Evolutionary conservation across 2,329 filamentous ascomycete species (phyloP).

Genomic region (Xylariaceae sp.): DNA sequence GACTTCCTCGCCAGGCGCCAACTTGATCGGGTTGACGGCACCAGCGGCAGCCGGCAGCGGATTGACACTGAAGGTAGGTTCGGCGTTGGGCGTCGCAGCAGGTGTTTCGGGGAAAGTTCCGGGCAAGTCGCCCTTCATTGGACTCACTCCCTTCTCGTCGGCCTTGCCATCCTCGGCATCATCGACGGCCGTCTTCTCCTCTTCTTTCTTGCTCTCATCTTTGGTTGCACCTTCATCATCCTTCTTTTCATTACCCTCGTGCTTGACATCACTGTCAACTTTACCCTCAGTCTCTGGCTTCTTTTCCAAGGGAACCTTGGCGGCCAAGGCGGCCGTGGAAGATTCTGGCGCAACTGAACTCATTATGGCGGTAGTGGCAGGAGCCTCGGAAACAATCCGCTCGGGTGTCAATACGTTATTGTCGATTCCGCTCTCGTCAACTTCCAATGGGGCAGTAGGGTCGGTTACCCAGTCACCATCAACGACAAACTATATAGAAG

Average conservation of each 20-base stretch:
- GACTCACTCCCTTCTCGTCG: too few species aligned
- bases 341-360: constrained; percentile 65
- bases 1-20: constrained; percentile 75
- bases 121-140: constrained; percentile 45
- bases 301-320: constrained; percentile 59
- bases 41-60: constrained; percentile 58
- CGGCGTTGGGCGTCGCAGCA: constrained; percentile 38
- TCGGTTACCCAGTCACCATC: constrained; percentile 88
- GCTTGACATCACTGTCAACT: constrained; percentile 7
- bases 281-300: constrained; percentile 30
- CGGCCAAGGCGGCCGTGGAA: constrained; percentile 65
- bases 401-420: constrained; percentile 86
- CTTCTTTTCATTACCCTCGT: constrained; percentile 15
- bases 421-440: constrained; percentile 74
- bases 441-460: constrained; percentile 71
- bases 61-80: constrained; percentile 45
- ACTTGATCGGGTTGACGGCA: constrained; percentile 71
- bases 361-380: constrained; percentile 49
- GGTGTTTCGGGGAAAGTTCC: constrained; percentile 72
- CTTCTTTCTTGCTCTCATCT: constrained; percentile 33
- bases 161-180: constrained; percentile 10
- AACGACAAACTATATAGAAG: constrained; percentile 72
- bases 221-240: not conserved
- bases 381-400: constrained; percentile 51
- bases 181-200: constrained; percentile 30